These are phyloP conservation scores for Suhomyces xylopsoci DNA, from an alignment of 805 yeast genomes.

Conservation along the genomic window DNA sequence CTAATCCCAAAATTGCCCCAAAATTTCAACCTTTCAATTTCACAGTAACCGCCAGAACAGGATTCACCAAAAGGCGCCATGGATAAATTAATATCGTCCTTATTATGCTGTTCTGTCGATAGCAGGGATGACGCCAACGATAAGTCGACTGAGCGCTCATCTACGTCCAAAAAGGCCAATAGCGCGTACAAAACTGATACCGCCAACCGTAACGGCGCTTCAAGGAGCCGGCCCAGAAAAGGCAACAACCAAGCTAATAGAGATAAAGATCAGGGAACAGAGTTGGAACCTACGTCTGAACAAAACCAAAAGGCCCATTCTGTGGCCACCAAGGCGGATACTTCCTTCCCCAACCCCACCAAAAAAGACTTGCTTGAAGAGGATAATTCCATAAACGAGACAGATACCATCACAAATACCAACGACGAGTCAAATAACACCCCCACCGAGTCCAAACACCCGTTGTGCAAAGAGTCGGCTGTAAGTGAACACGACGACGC, in stretches of 20 bases:
- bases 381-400: constrained; percentile 38
- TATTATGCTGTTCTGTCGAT: constrained; percentile 40
- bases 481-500: not conserved
- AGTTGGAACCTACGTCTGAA: not conserved
- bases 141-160: constrained; percentile 14
- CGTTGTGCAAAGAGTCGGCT: not conserved
- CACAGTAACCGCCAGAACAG: not conserved
- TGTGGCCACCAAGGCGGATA: not conserved
- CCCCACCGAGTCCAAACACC: constrained; percentile 2
- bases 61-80: constrained; percentile 11
- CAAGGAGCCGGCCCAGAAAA: not conserved
- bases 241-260: not conserved
- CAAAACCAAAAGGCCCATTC: not conserved
- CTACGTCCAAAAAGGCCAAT: constrained; percentile 2
- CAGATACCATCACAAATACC: constrained; percentile 41
- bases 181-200: not conserved
- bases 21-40: not conserved
- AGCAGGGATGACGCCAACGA: constrained; percentile 31
- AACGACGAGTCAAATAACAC: constrained; percentile 22
- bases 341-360: not conserved
- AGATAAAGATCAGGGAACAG: not conserved
- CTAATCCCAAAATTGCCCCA: not conserved
- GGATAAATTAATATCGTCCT: constrained; percentile 30
- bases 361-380: constrained; percentile 33
- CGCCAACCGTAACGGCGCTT: not conserved